A percentile compares a stretch with the other conserved stretches of the same genome.
These are phyloP conservation scores for Globisporangium orthogonon DNA, from an alignment of 352 stramenopile genomes.

Conservation along the genomic window DNA sequence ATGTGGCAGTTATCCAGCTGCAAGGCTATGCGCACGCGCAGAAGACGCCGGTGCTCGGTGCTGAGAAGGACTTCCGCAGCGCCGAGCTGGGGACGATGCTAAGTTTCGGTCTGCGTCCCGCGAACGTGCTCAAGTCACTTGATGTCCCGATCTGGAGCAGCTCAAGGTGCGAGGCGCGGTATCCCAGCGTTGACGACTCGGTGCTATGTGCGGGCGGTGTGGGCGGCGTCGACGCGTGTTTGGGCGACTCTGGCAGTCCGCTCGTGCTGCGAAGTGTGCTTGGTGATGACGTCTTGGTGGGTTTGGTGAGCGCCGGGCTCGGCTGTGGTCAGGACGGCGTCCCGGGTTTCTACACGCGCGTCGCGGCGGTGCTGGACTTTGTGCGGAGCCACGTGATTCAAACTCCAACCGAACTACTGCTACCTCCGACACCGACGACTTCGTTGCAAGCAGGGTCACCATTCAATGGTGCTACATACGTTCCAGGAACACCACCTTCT, in stretches of 20 bases:
- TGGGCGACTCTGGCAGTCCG: slow-evolving; percentile 1
- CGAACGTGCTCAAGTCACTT: background rate
- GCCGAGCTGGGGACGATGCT: slow-evolving; percentile 8
- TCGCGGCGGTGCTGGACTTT: slow-evolving; percentile 1
- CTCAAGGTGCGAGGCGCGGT: background rate
- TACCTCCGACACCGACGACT: too few species aligned
- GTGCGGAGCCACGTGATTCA: too few species aligned
- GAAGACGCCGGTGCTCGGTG: too few species aligned
- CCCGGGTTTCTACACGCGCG: slow-evolving; percentile 2
- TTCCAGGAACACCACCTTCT: too few species aligned
- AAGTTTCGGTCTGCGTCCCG: slow-evolving; percentile 7
- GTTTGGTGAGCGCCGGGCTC: slow-evolving; percentile 2
- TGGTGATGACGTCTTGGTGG: background rate
- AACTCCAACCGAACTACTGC: too few species aligned
- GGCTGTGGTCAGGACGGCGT: slow-evolving; percentile 1
- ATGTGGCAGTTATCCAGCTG: too few species aligned
- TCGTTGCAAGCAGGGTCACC: too few species aligned
- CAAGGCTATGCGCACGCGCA: too few species aligned
- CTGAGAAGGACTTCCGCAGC: slow-evolving; percentile 10
- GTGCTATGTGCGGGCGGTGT: slow-evolving; percentile 1
- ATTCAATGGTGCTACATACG: too few species aligned
- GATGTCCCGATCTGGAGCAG: slow-evolving; percentile 1
- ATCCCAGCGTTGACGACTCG: slow-evolving; percentile 1
- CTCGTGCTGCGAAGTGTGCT: slow-evolving; percentile 1
- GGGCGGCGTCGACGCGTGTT: background rate